Conservation (phyloP, 2,329 filamentous ascomycete species). For the Aspergillus sp. region DNA sequence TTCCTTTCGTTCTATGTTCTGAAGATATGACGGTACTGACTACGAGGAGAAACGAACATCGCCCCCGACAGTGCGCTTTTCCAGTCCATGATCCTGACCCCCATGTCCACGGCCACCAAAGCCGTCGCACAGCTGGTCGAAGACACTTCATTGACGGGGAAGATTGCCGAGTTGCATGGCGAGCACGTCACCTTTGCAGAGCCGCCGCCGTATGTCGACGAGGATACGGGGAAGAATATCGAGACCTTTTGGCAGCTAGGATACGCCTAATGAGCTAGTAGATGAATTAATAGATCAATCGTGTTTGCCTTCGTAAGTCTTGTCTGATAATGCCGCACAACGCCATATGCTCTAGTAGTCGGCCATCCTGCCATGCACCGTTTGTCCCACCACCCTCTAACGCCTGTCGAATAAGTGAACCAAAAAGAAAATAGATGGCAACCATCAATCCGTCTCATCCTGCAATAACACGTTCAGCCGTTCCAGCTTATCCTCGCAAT, state of each 20-base stretch:
- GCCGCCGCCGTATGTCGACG: conserved; percentile 48
- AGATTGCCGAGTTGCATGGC: conserved; percentile 54
- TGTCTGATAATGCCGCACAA: too few relatives aligned
- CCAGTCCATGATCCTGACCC: conserved; percentile 51
- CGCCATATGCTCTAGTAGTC: too few relatives aligned
- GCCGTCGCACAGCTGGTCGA: conserved; percentile 46
- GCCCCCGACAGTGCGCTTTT: conserved; percentile 47
- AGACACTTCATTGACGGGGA: conserved; percentile 43
- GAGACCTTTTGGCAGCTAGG: conserved; percentile 50
- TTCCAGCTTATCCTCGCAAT: conserved; percentile 44
- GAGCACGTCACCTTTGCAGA: conserved; percentile 49
- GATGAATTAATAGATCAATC: too few relatives aligned
- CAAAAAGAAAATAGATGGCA: conserved; percentile 2
- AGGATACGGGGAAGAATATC: conserved; percentile 48
- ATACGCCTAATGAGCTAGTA: conserved; percentile 36
- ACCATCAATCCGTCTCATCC: conserved; percentile 36
- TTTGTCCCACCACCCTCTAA: too few relatives aligned
- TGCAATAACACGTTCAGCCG: conserved; percentile 40
- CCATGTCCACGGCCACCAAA: conserved; percentile 48
- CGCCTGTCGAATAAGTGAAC: too few relatives aligned
- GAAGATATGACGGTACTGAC: neutral
- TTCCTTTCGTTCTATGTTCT: too few relatives aligned
- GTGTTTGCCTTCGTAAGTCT: too few relatives aligned
- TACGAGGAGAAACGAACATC: conserved; percentile 47
- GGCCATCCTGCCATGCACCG: too few relatives aligned